These are phyloP conservation scores for Symbiodinium pilosum DNA, from an alignment of 73 alveolate species.

Conservation along the genomic window DNA sequence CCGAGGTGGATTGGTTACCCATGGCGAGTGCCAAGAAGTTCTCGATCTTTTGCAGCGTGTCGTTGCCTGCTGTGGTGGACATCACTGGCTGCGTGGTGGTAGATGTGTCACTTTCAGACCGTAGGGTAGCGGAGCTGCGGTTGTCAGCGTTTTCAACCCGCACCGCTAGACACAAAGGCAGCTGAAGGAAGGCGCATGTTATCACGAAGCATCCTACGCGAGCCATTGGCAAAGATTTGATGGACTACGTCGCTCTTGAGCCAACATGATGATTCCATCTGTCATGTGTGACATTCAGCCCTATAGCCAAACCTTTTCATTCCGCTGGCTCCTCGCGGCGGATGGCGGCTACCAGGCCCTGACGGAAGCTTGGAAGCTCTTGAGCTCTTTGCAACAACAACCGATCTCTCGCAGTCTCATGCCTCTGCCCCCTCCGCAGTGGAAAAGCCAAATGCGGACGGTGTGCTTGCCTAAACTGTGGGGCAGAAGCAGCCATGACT, in stretches of 20 bases:
- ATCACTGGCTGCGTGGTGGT: background rate
- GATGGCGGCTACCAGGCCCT: background rate
- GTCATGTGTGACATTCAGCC: too few relatives aligned
- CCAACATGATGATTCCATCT: too few relatives aligned
- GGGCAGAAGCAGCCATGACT: too few relatives aligned
- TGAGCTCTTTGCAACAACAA: background rate
- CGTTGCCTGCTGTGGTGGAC: background rate
- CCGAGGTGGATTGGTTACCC: background rate
- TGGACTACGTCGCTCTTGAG: too few relatives aligned
- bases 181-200: background rate
- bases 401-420: too few relatives aligned
- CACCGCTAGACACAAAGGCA: background rate
- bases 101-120: background rate
- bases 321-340: slow-evolving; percentile 11
- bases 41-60: slow-evolving; percentile 1
- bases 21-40: background rate
- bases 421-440: background rate
- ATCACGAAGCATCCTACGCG: too few relatives aligned
- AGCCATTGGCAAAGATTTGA: too few relatives aligned
- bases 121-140: background rate
- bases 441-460: too few relatives aligned
- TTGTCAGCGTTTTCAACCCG: background rate
- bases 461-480: too few relatives aligned
- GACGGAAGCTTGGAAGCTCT: background rate
- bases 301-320: too few relatives aligned